Conservation (phyloP, 768 basidiomycete genomes). For the Leccinum uliginosum region DNA sequence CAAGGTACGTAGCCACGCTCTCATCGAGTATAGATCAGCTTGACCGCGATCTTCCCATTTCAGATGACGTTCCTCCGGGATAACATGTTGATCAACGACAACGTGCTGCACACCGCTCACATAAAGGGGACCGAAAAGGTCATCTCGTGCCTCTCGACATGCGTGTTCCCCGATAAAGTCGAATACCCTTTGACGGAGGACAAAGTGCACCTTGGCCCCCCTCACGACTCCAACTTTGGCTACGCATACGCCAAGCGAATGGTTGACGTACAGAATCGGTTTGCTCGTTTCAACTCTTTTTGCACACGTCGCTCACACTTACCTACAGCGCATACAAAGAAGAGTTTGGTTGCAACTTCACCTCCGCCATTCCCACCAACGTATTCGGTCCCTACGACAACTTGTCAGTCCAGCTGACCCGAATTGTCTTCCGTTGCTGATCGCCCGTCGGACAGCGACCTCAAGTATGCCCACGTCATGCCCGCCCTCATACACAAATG, state of each 20-base stretch:
- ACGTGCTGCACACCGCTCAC: constrained; percentile 76
- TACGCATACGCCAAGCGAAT: constrained; percentile 95
- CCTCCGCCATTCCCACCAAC: constrained; percentile 95
- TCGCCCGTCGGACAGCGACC: constrained; percentile 50
- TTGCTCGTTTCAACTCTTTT: constrained; percentile 19
- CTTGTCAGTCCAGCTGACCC: constrained; percentile 49
- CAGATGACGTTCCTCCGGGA: constrained; percentile 91
- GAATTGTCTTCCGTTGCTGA: background rate
- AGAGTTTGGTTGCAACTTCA: constrained; percentile 92
- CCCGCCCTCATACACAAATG: constrained; percentile 93
- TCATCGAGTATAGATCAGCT: background rate
- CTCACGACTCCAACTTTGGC: constrained; percentile 93
- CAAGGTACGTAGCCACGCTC: constrained; percentile 49
- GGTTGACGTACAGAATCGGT: constrained; percentile 96
- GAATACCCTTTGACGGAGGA: constrained; percentile 89
- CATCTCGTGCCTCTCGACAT: constrained; percentile 94
- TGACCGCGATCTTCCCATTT: background rate
- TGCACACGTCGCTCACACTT: background rate
- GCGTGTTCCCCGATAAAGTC: constrained; percentile 96
- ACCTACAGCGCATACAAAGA: constrained; percentile 83
- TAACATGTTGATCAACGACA: constrained; percentile 94
- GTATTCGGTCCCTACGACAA: constrained; percentile 96
- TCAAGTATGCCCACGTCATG: constrained; percentile 91
- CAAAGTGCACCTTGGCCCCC: constrained; percentile 89
- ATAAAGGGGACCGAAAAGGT: constrained; percentile 66